Evolutionary conservation across 371 early-diverging fungal genomes (phyloP).

Genomic region (Dinochytrium kinnereticum): DNA sequence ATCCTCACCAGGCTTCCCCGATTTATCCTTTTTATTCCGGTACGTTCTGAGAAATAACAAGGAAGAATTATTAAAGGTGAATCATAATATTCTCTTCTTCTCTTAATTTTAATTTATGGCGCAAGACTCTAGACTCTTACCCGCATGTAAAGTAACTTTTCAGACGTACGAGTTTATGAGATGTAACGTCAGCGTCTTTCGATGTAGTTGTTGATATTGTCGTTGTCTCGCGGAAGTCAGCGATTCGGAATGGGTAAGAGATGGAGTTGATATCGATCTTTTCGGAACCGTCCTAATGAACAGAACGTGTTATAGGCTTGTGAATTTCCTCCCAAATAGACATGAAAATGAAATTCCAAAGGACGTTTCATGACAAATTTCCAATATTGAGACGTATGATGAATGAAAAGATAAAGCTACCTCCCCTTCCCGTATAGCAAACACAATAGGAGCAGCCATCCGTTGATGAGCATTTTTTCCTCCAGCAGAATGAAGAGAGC

Average conservation of each 20-base stretch:
- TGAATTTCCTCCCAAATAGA: not conserved
- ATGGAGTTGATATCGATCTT: constrained; percentile 37
- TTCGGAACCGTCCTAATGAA: constrained; percentile 34
- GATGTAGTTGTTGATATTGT: not conserved
- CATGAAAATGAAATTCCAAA: not conserved
- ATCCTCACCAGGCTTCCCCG: constrained; percentile 7
- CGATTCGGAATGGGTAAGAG: constrained; percentile 39
- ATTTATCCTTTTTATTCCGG: constrained; percentile 13
- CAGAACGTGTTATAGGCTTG: too few relatives aligned
- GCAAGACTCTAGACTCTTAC: constrained; percentile 27
- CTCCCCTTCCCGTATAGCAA: constrained; percentile 44
- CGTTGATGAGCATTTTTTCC: constrained; percentile 6
- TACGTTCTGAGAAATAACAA: constrained; percentile 1
- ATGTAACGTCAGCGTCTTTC: not conserved
- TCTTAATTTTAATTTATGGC: not conserved
- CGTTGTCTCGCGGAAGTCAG: constrained; percentile 40
- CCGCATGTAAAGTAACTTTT: constrained; percentile 43
- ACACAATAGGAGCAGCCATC: constrained; percentile 23
- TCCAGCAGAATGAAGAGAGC: constrained; percentile 8
- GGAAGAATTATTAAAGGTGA: not conserved
- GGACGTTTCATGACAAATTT: not conserved
- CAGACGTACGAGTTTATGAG: constrained; percentile 30
- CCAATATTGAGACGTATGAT: not conserved
- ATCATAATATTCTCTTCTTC: too few relatives aligned
- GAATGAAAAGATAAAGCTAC: constrained; percentile 7